Conservation (phyloP, 192 early-diverging fungal genomes). For the Dissophora ornata region DNA sequence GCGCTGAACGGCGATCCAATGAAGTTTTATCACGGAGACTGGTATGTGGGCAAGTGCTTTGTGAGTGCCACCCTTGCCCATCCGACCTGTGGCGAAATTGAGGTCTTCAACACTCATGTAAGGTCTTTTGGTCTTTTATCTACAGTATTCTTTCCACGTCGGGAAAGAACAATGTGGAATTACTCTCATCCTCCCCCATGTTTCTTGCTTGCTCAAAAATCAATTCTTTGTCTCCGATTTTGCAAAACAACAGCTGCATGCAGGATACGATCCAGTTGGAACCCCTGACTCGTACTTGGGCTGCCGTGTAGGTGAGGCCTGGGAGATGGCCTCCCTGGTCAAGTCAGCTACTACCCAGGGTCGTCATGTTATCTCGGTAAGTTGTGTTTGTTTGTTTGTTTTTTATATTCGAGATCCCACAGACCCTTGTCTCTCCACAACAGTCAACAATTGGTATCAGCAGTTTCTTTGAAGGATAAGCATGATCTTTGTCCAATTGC, state of each 20-base stretch:
- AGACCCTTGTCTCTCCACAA: too few relatives aligned
- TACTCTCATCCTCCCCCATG: too few relatives aligned
- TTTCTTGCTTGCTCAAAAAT: too few relatives aligned
- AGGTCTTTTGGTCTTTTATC: slow-evolving; percentile 1
- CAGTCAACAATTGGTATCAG: too few relatives aligned
- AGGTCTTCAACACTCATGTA: slow-evolving; percentile 71
- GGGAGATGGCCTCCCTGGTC: slow-evolving; percentile 60
- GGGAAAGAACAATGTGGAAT: too few relatives aligned
- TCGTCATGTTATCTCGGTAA: slow-evolving; percentile 67
- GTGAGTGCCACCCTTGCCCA: slow-evolving; percentile 60
- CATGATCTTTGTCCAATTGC: too few relatives aligned
- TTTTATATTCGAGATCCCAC: too few relatives aligned
- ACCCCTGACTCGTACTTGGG: slow-evolving; percentile 60
- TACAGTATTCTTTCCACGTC: not conserved
- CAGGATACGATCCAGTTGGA: slow-evolving; percentile 59
- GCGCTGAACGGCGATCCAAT: slow-evolving; percentile 62
- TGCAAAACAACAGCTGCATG: slow-evolving; percentile 57
- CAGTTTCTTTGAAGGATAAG: too few relatives aligned
- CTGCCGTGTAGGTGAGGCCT: slow-evolving; percentile 62
- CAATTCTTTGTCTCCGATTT: too few relatives aligned
- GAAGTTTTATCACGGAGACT: slow-evolving; percentile 65
- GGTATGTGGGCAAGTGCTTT: slow-evolving; percentile 66
- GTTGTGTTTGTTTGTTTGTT: not conserved
- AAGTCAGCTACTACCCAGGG: slow-evolving; percentile 57
- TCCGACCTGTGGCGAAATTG: slow-evolving; percentile 61